Evolutionary conservation across 2,329 filamentous ascomycete species (phyloP), one percentile per base, ranked within the genome.

Genomic region (Neodidymelliopsis sp.): DNA sequence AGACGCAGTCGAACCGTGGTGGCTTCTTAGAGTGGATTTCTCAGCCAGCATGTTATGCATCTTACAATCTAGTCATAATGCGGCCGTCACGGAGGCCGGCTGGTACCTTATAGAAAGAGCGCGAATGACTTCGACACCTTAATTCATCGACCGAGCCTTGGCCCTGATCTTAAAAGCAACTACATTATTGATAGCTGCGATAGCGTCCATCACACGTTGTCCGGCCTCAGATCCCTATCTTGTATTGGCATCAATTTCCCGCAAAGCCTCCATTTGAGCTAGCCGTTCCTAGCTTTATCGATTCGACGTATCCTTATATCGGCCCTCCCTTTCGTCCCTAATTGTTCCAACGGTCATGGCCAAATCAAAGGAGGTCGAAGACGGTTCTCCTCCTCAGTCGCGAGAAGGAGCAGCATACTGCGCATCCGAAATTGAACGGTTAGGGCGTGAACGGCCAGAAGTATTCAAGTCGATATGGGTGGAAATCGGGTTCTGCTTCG

Each of bases 401-500:
- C 33, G 48, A 18, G 37, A 47, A 20, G 47, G 31, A 31, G 53
- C 56, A 31, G 53, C 56, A 16, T 70, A 70, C 45, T 61, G 58
- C 8, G 49, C 62, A 0, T 57, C 62, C 2, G 69, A 71, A 13
- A 73, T 89, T 35, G 83, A 89, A 60, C 76, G 78, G 12, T 75
- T 89, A 1, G 86, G 86, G 35, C 79, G 85, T 44, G 77, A 85
- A 61, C 77, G 86, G 4, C 87, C 86, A 2, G 73, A 77, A 4
- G 73, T 74, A 28, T 86, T 89, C 63, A 66, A 69, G 8, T 78
- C 76, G 2, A 65, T 74, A 36, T 77, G 78, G 71, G 70, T 80
- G n/a, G 87, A 89, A 62, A 53, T 84, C 4, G 79, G 80, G 16
- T 89, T 89, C 62, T 80, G 84, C 63, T 81, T 83, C 57, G 82